These are phyloP conservation scores for Akanthomyces muscarius DNA, from an alignment of 2,329 filamentous ascomycete species.

Conservation along the genomic window DNA sequence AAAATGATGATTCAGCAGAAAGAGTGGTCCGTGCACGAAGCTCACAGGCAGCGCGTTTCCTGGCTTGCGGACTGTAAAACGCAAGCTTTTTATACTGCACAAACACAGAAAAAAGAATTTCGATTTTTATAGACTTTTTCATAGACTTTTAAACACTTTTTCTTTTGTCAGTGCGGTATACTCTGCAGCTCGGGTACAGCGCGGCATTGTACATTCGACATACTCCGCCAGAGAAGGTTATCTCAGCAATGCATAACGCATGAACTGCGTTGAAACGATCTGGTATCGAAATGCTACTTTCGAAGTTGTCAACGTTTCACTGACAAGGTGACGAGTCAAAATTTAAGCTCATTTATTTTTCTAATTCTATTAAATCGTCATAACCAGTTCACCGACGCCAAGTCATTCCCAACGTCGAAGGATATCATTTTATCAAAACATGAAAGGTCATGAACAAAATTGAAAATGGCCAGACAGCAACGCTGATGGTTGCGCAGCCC, in stretches of 20 bases:
- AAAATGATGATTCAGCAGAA: not conserved
- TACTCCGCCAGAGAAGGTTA: not conserved
- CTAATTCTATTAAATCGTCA: not conserved
- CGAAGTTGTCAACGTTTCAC: not conserved
- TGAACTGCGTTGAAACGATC: conserved; percentile 4
- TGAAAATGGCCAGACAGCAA: not conserved
- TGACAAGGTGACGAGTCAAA: too few species aligned
- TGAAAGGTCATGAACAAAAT: not conserved
- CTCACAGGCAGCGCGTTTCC: not conserved
- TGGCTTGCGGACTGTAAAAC: not conserved
- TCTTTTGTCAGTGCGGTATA: not conserved
- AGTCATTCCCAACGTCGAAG: not conserved
- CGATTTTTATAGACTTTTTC: not conserved
- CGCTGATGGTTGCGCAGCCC: not conserved
- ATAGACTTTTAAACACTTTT: too few species aligned
- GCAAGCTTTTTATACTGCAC: too few species aligned
- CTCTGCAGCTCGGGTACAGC: not conserved
- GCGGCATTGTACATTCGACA: not conserved
- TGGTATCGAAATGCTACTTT: not conserved
- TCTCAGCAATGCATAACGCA: not conserved
- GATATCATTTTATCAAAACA: conserved; percentile 11
- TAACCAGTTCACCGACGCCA: not conserved
- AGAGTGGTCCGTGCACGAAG: not conserved
- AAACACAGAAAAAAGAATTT: not conserved
- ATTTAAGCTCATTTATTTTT: not conserved